These are phyloP conservation scores for Lactifluus pinguis DNA, from an alignment of 768 basidiomycete genomes.

Conservation along the genomic window DNA sequence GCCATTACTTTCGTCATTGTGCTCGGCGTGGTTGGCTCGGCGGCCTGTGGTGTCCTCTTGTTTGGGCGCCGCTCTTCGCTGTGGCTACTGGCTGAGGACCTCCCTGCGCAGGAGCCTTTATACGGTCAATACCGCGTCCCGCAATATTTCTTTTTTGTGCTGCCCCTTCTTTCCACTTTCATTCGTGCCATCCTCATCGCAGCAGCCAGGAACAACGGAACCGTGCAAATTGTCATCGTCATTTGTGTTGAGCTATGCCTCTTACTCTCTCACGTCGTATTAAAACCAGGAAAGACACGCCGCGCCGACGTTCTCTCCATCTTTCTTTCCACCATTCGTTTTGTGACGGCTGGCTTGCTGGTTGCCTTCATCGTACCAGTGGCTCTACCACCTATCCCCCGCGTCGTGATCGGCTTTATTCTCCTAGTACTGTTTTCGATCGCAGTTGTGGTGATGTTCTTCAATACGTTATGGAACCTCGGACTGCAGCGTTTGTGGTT, in stretches of 20 bases:
- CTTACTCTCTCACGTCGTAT: slow-evolving; percentile 40
- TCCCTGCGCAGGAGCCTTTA: slow-evolving; percentile 45
- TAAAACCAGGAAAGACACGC: slow-evolving; percentile 58
- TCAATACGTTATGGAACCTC: slow-evolving; percentile 51
- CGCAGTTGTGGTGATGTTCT: slow-evolving; percentile 56
- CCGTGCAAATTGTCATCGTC: slow-evolving; percentile 59
- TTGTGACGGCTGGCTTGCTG: slow-evolving; percentile 61
- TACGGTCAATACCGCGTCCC: slow-evolving; percentile 57
- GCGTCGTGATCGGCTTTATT: slow-evolving; percentile 73
- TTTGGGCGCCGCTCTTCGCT: slow-evolving; percentile 34
- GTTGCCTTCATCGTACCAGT: slow-evolving; percentile 68
- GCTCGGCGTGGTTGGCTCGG: slow-evolving; percentile 39
- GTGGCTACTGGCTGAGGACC: slow-evolving; percentile 31
- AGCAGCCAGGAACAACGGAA: slow-evolving; percentile 49
- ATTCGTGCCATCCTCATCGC: slow-evolving; percentile 67
- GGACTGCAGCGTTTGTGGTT: slow-evolving; percentile 26
- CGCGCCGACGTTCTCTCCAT: slow-evolving; percentile 63
- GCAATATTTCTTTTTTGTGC: slow-evolving; percentile 60
- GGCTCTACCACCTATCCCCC: slow-evolving; percentile 61
- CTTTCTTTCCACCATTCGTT: slow-evolving; percentile 57
- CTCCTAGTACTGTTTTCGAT: slow-evolving; percentile 64
- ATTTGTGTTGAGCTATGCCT: slow-evolving; percentile 59
- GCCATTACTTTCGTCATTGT: slow-evolving; percentile 55
- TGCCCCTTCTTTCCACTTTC: slow-evolving; percentile 48
- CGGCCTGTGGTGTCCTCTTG: slow-evolving; percentile 41